Evolutionary conservation across 164 flowering plant genomes (phyloP), one percentile per base, ranked within the genome.

Genomic region (Dillenia turbinata): DNA sequence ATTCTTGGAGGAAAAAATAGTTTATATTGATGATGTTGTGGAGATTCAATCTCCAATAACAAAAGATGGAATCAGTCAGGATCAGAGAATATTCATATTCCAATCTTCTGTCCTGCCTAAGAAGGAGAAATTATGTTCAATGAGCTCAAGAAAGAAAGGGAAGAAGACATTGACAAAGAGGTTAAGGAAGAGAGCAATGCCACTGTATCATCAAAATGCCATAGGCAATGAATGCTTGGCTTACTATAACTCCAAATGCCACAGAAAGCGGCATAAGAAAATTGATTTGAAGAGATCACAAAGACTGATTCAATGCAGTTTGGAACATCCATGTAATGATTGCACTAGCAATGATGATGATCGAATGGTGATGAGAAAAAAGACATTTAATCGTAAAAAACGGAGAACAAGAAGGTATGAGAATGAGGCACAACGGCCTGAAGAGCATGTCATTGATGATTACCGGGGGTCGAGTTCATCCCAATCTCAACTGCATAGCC

Each of bases 71-170:
- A 56, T 52, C 66, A 13, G 61, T 43, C 85, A 78, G 60, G 89
- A 91, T 58, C 85, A 77, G 60, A 81, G 86, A 57, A 33, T 83
- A 9, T 84, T 85, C 65, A 60, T 79, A 78, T 82, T 86, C 65
- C 77, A 69, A 33, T 33, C 40, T 33, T 33, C 40, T 0, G 6
- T 33, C 40, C 40, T 33, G 7, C 40, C 40, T 33, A 33, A 33
- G 40, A 33, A 33, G 40, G 40, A 33, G 40, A 70, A 61, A 44
- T 60, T 70, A 40, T 50, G 66, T 51, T 62, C 75, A 12, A 62
- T 53, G 54, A 52, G 63, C 16, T 47, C 63, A 43, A 70, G 62
- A 59, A 75, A 64, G 55, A 77, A 56, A 22, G 58, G 57, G 62
- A 71, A 62, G 12, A 43, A 62, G 12, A 43, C 70, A 33, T 33